A percentile compares a stretch with the other conserved stretches of the same genome.
Conservation (phyloP, 495 filamentous ascomycete genomes). For the Annulohypoxylon maeteangense region DNA sequence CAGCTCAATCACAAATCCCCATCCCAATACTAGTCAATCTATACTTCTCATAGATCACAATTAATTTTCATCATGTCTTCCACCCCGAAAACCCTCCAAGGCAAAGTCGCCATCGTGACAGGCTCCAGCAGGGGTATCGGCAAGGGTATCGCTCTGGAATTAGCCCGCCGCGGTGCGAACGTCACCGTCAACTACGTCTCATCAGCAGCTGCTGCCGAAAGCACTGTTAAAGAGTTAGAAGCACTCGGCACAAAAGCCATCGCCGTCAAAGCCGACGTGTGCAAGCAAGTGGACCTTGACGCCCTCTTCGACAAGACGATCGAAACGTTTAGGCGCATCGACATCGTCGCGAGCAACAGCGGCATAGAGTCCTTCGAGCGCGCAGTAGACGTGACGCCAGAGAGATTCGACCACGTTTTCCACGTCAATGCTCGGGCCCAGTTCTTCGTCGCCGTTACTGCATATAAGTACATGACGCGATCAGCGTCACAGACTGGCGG, state of each 20-base stretch:
- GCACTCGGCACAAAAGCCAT: conserved; percentile 13
- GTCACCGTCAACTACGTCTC: conserved; percentile 20
- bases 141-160: conserved; percentile 15
- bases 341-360: conserved; percentile 29
- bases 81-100: conserved; percentile 3
- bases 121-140: conserved; percentile 24
- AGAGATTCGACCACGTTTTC: conserved; percentile 24
- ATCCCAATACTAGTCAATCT: not conserved
- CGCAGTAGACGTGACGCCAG: conserved; percentile 17
- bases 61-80: not conserved
- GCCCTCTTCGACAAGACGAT: conserved; percentile 22
- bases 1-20: too few species aligned
- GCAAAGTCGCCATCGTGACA: conserved; percentile 20
- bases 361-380: conserved; percentile 22
- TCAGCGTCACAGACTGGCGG: not conserved
- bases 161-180: conserved; percentile 20
- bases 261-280: conserved; percentile 17
- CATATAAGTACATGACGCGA: conserved; percentile 18
- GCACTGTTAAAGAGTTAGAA: conserved; percentile 12
- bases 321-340: conserved; percentile 5
- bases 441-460: conserved; percentile 15
- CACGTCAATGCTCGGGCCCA: conserved; percentile 19
- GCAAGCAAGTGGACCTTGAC: not conserved
- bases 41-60: not conserved
- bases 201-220: conserved; percentile 6